These are phyloP conservation scores for Fusarium oxysporum DNA, from an alignment of 2,329 filamentous ascomycete species.

Conservation along the genomic window DNA sequence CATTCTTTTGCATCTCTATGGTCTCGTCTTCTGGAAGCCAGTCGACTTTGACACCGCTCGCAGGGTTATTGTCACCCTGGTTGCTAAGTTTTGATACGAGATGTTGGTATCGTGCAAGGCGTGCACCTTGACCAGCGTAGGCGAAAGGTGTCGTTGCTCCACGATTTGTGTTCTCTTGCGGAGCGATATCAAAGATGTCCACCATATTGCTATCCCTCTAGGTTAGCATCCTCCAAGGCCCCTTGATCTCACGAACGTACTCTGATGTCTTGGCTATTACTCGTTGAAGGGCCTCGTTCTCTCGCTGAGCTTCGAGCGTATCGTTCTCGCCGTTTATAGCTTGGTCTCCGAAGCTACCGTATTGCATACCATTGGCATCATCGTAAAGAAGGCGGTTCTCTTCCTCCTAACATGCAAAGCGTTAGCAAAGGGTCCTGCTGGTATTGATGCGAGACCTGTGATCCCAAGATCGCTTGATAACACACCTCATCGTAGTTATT, in stretches of 20 bases:
- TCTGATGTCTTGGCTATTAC: slow-evolving; percentile 74
- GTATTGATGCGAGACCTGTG: not conserved
- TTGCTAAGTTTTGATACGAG: slow-evolving; percentile 69
- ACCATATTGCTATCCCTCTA: slow-evolving; percentile 68
- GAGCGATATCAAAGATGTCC: slow-evolving; percentile 74
- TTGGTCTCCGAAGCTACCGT: slow-evolving; percentile 72
- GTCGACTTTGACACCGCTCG: slow-evolving; percentile 63
- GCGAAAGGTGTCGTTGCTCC: slow-evolving; percentile 55
- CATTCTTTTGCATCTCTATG: slow-evolving; percentile 57
- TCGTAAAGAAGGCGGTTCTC: slow-evolving; percentile 70
- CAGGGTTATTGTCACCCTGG: slow-evolving; percentile 55
- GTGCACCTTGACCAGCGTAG: slow-evolving; percentile 66
- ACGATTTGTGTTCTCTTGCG: slow-evolving; percentile 58
- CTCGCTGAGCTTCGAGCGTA: slow-evolving; percentile 70
- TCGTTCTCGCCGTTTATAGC: slow-evolving; percentile 67
- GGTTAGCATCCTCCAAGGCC: slow-evolving; percentile 14
- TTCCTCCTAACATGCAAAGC: slow-evolving; percentile 59
- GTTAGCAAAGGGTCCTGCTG: slow-evolving; percentile 10
- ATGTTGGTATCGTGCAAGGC: slow-evolving; percentile 69
- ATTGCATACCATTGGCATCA: slow-evolving; percentile 68
- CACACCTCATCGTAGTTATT: slow-evolving; percentile 68
- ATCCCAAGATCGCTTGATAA: not conserved
- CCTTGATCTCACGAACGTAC: slow-evolving; percentile 54
- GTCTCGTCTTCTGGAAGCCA: slow-evolving; percentile 66
- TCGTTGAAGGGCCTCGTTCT: slow-evolving; percentile 72